Conservation (phyloP, 2,329 filamentous ascomycete species). For the Apiospora arundinis region DNA sequence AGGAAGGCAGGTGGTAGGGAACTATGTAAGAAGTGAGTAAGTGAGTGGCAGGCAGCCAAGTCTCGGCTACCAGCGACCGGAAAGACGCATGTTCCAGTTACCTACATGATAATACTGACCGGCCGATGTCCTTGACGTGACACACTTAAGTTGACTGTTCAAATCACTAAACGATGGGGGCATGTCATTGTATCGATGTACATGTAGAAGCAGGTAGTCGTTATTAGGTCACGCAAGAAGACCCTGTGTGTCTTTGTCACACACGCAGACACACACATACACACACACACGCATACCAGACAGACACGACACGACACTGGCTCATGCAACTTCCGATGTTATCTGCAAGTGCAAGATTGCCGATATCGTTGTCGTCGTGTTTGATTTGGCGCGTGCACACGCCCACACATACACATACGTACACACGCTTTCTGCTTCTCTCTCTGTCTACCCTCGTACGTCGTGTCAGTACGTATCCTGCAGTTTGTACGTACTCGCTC, state of each 20-base stretch:
- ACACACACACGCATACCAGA: background rate
- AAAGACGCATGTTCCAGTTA: constrained; percentile 9
- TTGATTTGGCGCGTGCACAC: background rate
- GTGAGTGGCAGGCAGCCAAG: background rate
- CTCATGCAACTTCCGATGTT: constrained; percentile 17
- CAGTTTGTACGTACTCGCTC: no score
- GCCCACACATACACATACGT: background rate
- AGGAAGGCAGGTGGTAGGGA: background rate
- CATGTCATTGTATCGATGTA: no score
- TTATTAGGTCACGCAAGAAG: constrained; percentile 1
- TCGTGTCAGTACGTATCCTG: background rate
- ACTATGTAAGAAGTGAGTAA: background rate
- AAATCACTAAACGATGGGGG: no score
- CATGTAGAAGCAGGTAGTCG: no score
- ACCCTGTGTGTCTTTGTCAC: background rate
- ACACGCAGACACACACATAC: background rate
- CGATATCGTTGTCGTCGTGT: constrained; percentile 9
- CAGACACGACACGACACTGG: constrained; percentile 14
- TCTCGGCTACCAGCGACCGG: constrained; percentile 7
- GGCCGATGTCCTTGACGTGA: background rate
- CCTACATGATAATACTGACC: background rate
- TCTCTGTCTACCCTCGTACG: background rate
- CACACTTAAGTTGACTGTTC: no score
- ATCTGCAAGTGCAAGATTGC: constrained; percentile 17
- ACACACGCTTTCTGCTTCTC: background rate